Evolutionary conservation across 768 basidiomycete genomes (phyloP).

Genomic region (Sporobolomyces phaffii): DNA sequence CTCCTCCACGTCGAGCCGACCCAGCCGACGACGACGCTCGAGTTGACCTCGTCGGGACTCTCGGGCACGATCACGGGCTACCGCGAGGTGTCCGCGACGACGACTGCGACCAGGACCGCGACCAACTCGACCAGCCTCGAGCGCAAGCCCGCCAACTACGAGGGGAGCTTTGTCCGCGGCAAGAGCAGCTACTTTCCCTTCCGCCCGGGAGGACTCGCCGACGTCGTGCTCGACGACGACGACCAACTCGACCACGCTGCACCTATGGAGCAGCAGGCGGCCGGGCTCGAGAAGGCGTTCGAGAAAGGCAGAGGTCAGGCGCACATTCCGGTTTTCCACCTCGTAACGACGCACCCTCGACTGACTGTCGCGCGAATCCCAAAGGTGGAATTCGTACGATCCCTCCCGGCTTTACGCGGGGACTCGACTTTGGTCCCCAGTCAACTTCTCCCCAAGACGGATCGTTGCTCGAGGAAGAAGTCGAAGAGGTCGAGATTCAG

Average conservation of each 20-base stretch:
- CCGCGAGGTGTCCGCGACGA: constrained; percentile 58
- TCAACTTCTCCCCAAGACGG: constrained; percentile 45
- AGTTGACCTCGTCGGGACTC: constrained; percentile 71
- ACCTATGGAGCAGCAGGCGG: constrained; percentile 3
- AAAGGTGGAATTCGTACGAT: constrained; percentile 55
- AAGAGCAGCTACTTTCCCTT: constrained; percentile 91
- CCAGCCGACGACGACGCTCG: constrained; percentile 65
- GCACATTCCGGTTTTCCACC: neutral
- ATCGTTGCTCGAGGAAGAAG: constrained; percentile 44
- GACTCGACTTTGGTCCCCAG: constrained; percentile 57
- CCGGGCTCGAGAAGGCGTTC: constrained; percentile 44
- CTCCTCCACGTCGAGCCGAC: constrained; percentile 63
- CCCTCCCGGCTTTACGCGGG: constrained; percentile 76
- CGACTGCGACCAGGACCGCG: constrained; percentile 55
- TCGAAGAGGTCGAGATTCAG: constrained; percentile 42
- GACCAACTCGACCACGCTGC: constrained; percentile 49
- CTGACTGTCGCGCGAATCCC: neutral
- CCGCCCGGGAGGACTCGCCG: constrained; percentile 85
- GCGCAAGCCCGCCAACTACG: constrained; percentile 70
- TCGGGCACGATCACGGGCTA: constrained; percentile 75
- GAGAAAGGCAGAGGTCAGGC: constrained; percentile 39
- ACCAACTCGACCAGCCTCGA: constrained; percentile 78
- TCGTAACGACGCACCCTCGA: neutral
- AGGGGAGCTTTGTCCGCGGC: constrained; percentile 75
- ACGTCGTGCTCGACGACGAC: constrained; percentile 49